Conservation (phyloP, 495 filamentous ascomycete genomes). For the Neurospora cerealis region DNA sequence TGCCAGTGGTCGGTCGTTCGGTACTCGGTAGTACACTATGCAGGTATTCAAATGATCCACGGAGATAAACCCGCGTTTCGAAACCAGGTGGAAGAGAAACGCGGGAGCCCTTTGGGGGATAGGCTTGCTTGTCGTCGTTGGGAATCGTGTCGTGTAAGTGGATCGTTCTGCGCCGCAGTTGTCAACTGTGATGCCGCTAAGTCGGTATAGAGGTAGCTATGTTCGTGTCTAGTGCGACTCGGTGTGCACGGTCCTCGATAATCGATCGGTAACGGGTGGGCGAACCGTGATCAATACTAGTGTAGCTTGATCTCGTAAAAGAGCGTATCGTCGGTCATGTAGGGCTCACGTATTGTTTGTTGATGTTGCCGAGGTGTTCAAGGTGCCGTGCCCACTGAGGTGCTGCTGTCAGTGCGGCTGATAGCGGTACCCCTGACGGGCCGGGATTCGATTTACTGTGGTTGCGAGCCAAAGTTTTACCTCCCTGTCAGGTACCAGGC, state of each 20-base stretch:
- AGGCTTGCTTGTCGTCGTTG: not conserved
- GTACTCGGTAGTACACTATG: not conserved
- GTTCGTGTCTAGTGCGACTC: not conserved
- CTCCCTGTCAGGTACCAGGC: too few species aligned
- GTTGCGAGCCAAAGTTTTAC: too few species aligned
- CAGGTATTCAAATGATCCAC: not conserved
- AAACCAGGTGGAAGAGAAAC: not conserved
- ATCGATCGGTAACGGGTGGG: not conserved
- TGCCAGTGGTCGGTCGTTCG: not conserved
- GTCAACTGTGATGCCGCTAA: not conserved
- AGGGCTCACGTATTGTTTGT: not conserved
- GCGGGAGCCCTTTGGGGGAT: not conserved
- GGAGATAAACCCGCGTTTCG: not conserved
- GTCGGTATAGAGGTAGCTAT: not conserved
- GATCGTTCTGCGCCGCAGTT: not conserved
- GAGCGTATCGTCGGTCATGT: not conserved
- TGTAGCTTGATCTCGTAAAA: not conserved
- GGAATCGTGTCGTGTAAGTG: not conserved
- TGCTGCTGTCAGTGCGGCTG: not conserved
- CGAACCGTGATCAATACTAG: not conserved
- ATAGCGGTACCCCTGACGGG: not conserved
- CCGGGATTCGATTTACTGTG: not conserved
- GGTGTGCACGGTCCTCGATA: not conserved
- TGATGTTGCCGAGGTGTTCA: not conserved
- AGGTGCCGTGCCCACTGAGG: not conserved